Percentiles rank a stretch among this genome's conserved stretches.
Conservation (phyloP, 1,284 basidiomycete genomes). For the Boletus sp. region DNA sequence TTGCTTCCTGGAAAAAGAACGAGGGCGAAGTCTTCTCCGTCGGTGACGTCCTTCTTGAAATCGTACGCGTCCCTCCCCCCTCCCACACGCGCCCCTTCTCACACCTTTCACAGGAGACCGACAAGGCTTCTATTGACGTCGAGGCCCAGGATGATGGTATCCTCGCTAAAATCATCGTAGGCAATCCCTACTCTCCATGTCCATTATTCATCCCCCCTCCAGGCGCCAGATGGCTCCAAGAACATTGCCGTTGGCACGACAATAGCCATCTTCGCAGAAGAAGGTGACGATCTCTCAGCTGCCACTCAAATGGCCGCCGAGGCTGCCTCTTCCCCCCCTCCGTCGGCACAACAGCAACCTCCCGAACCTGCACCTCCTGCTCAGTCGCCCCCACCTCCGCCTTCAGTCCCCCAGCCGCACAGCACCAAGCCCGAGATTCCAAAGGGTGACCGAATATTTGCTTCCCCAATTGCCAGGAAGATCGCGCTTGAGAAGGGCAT, state of each 20-base stretch:
- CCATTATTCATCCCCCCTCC: neutral
- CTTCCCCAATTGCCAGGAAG: conserved; percentile 93
- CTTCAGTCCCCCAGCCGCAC: conserved; percentile 38
- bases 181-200: conserved; percentile 19
- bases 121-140: conserved; percentile 99
- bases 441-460: conserved; percentile 82
- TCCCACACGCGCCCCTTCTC: conserved; percentile 3
- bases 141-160: conserved; percentile 97
- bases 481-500: conserved; percentile 94
- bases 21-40: conserved; percentile 88
- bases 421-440: conserved; percentile 54
- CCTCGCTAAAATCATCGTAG: conserved; percentile 85
- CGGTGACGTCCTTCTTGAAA: conserved; percentile 92
- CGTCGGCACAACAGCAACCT: conserved; percentile 38
- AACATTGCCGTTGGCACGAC: conserved; percentile 79
- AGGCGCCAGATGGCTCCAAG: conserved; percentile 85
- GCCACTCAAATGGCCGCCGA: conserved; percentile 76
- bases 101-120: conserved; percentile 74
- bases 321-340: conserved; percentile 40
- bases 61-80: conserved; percentile 52
- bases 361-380: conserved; percentile 35
- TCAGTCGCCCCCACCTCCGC: conserved; percentile 40
- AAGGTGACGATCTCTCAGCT: conserved; percentile 88
- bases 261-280: conserved; percentile 90
- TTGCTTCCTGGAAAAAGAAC: conserved; percentile 95